These are phyloP conservation scores for Tilletiopsis washingtonensis DNA, from an alignment of 1,284 basidiomycete genomes.

Conservation along the genomic window DNA sequence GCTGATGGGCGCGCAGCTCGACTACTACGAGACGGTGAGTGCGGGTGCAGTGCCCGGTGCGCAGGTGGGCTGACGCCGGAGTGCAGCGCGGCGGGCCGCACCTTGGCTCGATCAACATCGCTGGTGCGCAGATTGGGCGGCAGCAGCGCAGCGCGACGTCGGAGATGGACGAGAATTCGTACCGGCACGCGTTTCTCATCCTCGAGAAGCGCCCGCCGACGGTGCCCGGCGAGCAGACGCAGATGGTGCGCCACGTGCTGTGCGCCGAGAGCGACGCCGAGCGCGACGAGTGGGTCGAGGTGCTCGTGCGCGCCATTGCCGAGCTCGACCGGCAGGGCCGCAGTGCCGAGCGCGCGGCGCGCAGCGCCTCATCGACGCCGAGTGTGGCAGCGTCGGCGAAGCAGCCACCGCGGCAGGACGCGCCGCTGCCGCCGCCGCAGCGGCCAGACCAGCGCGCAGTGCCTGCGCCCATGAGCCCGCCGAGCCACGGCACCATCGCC, in stretches of 20 bases:
- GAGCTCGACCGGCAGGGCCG: slow-evolving; percentile 14
- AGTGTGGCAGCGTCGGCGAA: too few species aligned
- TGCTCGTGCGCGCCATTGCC: slow-evolving; percentile 55
- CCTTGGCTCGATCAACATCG: slow-evolving; percentile 76
- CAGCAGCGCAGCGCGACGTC: slow-evolving; percentile 53
- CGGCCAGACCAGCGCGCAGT: too few species aligned
- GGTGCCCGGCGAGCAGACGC: slow-evolving; percentile 17
- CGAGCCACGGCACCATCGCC: neutral
- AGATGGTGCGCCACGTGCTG: slow-evolving; percentile 75
- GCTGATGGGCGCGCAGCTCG: slow-evolving; percentile 66
- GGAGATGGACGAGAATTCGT: slow-evolving; percentile 71
- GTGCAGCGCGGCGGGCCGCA: slow-evolving; percentile 63
- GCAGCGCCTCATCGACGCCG: too few species aligned
- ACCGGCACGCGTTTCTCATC: slow-evolving; percentile 92
- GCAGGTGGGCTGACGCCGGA: neutral
- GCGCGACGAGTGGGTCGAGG: slow-evolving; percentile 87
- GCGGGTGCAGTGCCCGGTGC: neutral
- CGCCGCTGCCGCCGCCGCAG: too few species aligned
- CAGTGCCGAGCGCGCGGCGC: too few species aligned
- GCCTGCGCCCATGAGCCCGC: neutral
- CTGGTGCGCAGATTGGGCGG: slow-evolving; percentile 75
- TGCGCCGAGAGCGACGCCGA: slow-evolving; percentile 92
- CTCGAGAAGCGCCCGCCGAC: slow-evolving; percentile 66
- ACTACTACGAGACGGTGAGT: slow-evolving; percentile 82
- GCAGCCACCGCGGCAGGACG: too few species aligned